A percentile compares a stretch with the other conserved stretches of the same genome.
These are phyloP conservation scores for Diacronema lutheri DNA, from an alignment of 78 protist species.

Conservation along the genomic window DNA sequence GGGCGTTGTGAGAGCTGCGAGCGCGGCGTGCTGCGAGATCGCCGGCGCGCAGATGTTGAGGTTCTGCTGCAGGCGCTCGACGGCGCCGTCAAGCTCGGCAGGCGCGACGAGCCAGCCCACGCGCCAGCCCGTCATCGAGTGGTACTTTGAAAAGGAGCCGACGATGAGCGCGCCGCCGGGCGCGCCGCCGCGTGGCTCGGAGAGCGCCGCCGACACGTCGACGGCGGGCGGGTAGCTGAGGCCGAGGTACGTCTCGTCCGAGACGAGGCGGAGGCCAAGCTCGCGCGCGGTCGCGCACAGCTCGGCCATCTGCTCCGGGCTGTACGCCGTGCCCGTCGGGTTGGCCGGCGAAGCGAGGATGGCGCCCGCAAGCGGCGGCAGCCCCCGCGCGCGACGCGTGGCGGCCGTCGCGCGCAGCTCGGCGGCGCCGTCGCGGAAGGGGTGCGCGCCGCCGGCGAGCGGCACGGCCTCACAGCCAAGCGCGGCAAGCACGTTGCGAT, in stretches of 20 bases:
- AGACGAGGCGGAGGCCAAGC: background rate
- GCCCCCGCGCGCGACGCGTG: background rate
- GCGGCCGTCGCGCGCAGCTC: background rate
- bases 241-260: background rate
- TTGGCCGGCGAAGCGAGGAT: background rate
- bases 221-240: background rate
- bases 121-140: constrained; percentile 7
- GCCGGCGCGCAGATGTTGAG: background rate
- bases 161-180: background rate
- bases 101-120: background rate
- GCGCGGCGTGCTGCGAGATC: background rate
- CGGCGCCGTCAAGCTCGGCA: background rate
- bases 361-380: background rate
- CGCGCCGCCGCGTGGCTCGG: background rate
- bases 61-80: background rate
- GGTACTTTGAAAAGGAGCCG: background rate
- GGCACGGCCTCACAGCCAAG: background rate
- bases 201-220: background rate
- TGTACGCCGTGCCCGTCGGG: background rate
- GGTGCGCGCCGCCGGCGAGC: background rate
- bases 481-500: background rate
- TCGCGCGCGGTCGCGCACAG: background rate
- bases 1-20: background rate
- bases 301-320: background rate
- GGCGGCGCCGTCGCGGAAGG: background rate